Conservation (phyloP, 2,329 filamentous ascomycete species). For the Capronia epimyces region DNA sequence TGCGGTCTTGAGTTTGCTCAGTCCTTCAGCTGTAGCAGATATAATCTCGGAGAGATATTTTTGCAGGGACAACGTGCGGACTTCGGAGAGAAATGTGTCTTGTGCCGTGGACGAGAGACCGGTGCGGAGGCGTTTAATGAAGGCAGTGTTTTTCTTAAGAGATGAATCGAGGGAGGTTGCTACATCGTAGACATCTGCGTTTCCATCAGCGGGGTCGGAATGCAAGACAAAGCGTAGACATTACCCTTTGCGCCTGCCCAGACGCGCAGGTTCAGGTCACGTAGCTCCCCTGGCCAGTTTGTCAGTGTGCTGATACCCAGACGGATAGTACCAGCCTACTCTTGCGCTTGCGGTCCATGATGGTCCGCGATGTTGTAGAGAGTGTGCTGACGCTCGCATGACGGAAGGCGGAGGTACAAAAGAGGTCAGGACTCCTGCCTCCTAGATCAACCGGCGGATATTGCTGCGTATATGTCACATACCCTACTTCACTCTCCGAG, state of each 20-base stretch:
- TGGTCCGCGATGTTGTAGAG: constrained; percentile 27
- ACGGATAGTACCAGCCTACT: constrained; percentile 34
- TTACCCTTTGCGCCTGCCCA: constrained; percentile 86
- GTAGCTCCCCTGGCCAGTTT: constrained; percentile 68
- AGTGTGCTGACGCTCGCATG: constrained; percentile 26
- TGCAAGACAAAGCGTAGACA: constrained; percentile 3
- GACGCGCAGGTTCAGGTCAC: constrained; percentile 76
- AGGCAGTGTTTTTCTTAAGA: constrained; percentile 95
- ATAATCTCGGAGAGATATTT: constrained; percentile 98
- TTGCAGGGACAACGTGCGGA: constrained; percentile 81
- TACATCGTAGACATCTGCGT: constrained; percentile 68
- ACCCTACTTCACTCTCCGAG: neutral
- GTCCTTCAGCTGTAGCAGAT: constrained; percentile 87
- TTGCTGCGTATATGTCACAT: constrained; percentile 8
- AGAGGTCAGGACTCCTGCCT: constrained; percentile 14
- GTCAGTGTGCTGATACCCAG: constrained; percentile 5
- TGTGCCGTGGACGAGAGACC: constrained; percentile 75
- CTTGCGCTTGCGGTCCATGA: constrained; percentile 48
- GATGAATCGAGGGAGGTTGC: constrained; percentile 82
- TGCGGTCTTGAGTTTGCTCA: constrained; percentile 84
- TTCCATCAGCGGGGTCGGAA: constrained; percentile 19
- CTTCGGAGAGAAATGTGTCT: constrained; percentile 80
- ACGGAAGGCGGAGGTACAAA: constrained; percentile 17
- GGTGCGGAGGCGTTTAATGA: constrained; percentile 92
- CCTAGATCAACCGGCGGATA: constrained; percentile 7